Base-by-base conservation (phyloP, 208 protist species). In the Porcisia hertigi region DNA sequence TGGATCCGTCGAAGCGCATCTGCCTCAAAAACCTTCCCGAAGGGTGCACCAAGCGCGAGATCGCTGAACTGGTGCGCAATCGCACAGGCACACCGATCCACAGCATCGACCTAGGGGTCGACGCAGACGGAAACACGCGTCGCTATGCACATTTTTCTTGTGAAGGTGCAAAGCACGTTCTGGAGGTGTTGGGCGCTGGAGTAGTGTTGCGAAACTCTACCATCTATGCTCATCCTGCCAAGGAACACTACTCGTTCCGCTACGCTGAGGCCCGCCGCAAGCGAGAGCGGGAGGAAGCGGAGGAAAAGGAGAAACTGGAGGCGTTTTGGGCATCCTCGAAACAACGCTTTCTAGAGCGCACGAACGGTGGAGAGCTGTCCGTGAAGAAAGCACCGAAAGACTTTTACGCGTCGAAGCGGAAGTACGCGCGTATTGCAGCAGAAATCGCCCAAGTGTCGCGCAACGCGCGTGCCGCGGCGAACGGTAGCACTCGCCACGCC, bases 1-100 rank as follows among this genome's bases (percentile, higher is more conserved):
- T 97, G 91, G 93, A 97, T 75, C 93, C 93, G 0, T 85, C 93
- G 1, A 97, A 97, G 78, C 93, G 93, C 45, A 87, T 97, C 43
- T 95, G 89, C 62, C 76, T 97, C 8, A 95, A 95, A 62, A 94
- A 95, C 71, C 84, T 97, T 30, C 93, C 93, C 6, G 83, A 86
- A 25, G 82, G 87, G 11, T 90, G 84, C 73, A 95, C 93, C 12
- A 97, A 97, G 79, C 86, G 89, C 30, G 91, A 97, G 43, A 89
- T 97, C 57, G 91, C 91, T 9, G 89, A 95, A 58, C 86, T 97
- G 65, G 75, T 97, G 20, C 86, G 89, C 71, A 94, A 83, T 65
- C 88, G 93, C 67, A 95, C 91, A 3, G 90, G 93, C 9, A 87
- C 87, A 4, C 88, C 92, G 36, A 85, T 90, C 16, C 91, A 95